Evolutionary conservation across 495 filamentous ascomycete genomes (phyloP).

Genomic region (Tirmania nivea): DNA sequence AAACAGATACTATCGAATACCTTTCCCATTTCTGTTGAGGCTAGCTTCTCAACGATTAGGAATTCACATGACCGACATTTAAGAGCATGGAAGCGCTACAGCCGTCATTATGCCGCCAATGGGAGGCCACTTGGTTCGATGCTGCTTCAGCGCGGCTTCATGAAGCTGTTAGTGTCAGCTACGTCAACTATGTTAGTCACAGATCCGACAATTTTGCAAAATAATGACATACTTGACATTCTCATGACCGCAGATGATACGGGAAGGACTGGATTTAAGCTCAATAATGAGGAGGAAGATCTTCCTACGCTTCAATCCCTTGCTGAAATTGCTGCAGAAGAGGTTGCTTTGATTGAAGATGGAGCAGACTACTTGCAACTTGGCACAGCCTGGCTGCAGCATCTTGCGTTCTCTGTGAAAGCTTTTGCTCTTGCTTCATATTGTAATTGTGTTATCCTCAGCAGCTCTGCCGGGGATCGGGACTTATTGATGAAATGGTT

Average conservation of each 20-base stretch:
- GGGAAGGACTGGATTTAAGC: conserved; percentile 3
- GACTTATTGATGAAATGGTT: conserved; percentile 76
- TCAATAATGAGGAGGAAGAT: conserved; percentile 20
- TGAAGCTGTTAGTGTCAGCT: conserved; percentile 57
- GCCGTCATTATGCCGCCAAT: conserved; percentile 56
- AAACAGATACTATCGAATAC: conserved; percentile 54
- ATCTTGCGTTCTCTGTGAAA: conserved; percentile 67
- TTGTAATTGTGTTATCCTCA: conserved; percentile 58
- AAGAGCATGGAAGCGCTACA: conserved; percentile 61
- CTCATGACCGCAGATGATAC: conserved; percentile 31
- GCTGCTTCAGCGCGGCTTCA: conserved; percentile 68
- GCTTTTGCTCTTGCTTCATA: conserved; percentile 60
- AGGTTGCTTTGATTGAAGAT: conserved; percentile 70
- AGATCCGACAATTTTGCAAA: conserved; percentile 34
- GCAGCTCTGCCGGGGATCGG: conserved; percentile 56
- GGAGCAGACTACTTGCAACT: conserved; percentile 72
- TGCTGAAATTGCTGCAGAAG: conserved; percentile 51
- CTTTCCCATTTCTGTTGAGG: conserved; percentile 66
- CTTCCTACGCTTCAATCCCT: conserved; percentile 43
- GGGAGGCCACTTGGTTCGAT: conserved; percentile 77
- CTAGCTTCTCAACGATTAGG: conserved; percentile 67
- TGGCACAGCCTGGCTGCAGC: conserved; percentile 69
- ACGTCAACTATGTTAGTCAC: conserved; percentile 48
- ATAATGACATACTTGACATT: conserved; percentile 50
- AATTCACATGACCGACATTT: conserved; percentile 31